These are phyloP conservation scores for Fusarium pseudograminearum DNA, from an alignment of 2,329 filamentous ascomycete species.

Conservation along the genomic window DNA sequence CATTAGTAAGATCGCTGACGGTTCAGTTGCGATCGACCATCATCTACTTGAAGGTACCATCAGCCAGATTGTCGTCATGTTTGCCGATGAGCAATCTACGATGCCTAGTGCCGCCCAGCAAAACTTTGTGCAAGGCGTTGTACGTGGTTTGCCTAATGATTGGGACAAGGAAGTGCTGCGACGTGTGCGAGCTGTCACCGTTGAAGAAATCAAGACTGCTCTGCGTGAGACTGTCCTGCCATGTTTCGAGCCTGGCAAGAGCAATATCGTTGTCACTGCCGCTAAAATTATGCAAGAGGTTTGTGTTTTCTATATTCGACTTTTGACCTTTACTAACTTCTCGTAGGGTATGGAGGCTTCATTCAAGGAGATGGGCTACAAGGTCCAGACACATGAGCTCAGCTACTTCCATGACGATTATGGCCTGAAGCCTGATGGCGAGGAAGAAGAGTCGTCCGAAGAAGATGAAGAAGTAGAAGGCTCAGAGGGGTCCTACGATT, in stretches of 20 bases:
- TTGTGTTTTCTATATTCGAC: conserved; percentile 51
- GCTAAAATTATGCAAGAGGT: conserved; percentile 88
- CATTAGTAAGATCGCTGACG: conserved; percentile 79
- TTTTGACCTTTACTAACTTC: conserved; percentile 21
- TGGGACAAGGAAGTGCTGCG: conserved; percentile 83
- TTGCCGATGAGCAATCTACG: conserved; percentile 90
- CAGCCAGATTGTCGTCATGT: conserved; percentile 85
- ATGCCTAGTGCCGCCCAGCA: conserved; percentile 84
- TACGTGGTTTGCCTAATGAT: conserved; percentile 79
- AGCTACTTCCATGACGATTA: conserved; percentile 91
- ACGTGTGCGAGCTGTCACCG: conserved; percentile 79
- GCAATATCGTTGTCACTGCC: conserved; percentile 90
- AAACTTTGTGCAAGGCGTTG: conserved; percentile 85
- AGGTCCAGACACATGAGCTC: conserved; percentile 78
- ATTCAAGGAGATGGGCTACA: conserved; percentile 82
- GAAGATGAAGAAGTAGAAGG: conserved; percentile 55
- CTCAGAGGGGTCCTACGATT: conserved; percentile 50
- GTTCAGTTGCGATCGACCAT: conserved; percentile 78
- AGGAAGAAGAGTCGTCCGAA: conserved; percentile 64
- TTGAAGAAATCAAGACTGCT: conserved; percentile 79
- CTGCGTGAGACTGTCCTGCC: conserved; percentile 82
- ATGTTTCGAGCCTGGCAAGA: conserved; percentile 81
- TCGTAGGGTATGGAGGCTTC: conserved; percentile 78
- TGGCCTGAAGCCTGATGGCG: conserved; percentile 76
- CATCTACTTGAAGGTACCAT: conserved; percentile 90